These are phyloP conservation scores for Trifolium subterraneum DNA, from an alignment of 306 rosid genomes.

Conservation along the genomic window DNA sequence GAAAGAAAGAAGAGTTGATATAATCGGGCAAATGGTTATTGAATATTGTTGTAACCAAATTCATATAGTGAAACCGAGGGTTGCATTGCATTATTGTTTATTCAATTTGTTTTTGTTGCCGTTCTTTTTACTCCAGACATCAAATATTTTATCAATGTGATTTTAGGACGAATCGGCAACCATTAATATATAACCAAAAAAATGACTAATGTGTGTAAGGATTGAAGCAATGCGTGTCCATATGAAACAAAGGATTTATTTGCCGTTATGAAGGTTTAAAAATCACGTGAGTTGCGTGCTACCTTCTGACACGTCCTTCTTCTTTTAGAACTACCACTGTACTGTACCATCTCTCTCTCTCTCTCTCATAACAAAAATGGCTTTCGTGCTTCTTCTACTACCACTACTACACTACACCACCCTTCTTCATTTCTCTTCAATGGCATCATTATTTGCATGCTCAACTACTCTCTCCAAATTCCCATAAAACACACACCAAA, in stretches of 20 bases:
- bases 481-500: neutral
- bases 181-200: no score
- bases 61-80: no score
- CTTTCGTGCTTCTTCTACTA: constrained; percentile 39
- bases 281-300: constrained; percentile 85
- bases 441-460: constrained; percentile 41
- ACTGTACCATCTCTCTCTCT: constrained; percentile 1
- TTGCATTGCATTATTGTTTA: no score
- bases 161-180: no score
- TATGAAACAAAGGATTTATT: constrained; percentile 14
- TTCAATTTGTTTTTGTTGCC: no score
- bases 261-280: constrained; percentile 42
- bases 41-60: no score
- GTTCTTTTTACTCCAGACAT: no score
- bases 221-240: no score
- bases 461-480: neutral
- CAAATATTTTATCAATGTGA: no score
- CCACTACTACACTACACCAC: constrained; percentile 24
- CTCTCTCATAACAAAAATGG: constrained; percentile 35
- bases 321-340: constrained; percentile 33
- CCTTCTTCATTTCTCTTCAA: constrained; percentile 16
- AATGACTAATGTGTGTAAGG: no score
- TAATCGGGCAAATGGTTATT: no score
- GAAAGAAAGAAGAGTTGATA: no score
- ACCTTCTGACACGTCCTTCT: constrained; percentile 56